phyloP scores from a whole-genome alignment of 768 basidiomycete species.

The Tephrocybe sp. region DNA sequence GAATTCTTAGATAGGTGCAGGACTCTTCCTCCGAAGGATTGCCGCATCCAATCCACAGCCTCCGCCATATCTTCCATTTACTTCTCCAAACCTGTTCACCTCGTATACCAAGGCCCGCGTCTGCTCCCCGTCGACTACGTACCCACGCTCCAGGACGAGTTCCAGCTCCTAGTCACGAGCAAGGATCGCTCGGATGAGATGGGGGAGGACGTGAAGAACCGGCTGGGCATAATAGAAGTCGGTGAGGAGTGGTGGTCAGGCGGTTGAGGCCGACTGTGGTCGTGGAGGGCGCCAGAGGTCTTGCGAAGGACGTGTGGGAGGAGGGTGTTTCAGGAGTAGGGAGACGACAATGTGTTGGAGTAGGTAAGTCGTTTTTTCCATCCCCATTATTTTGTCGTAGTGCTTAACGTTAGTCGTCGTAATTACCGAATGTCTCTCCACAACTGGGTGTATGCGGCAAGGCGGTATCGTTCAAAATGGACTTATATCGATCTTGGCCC shows the following conservation, averaged over 20 bases:
- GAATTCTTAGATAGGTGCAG: conserved; percentile 62
- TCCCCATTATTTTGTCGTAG: neutral
- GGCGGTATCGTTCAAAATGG: conserved; percentile 76
- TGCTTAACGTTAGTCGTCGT: neutral
- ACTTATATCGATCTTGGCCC: no score
- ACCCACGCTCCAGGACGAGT: conserved; percentile 70
- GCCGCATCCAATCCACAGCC: conserved; percentile 48
- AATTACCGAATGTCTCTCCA: conserved; percentile 76
- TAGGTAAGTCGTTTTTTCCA: conserved; percentile 51
- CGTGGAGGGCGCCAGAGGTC: conserved; percentile 61
- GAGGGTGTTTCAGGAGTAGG: conserved; percentile 54
- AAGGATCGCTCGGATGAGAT: conserved; percentile 61
- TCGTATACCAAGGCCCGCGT: conserved; percentile 64
- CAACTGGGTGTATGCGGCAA: conserved; percentile 65
- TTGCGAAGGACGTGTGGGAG: conserved; percentile 69
- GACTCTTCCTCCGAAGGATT: conserved; percentile 30
- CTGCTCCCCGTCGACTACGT: conserved; percentile 44
- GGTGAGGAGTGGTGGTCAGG: conserved; percentile 12
- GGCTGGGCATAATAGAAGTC: conserved; percentile 34
- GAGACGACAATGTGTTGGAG: conserved; percentile 64
- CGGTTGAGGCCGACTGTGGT: conserved; percentile 75
- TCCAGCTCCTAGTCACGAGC: conserved; percentile 66
- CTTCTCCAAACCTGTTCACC: conserved; percentile 56
- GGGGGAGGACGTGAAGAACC: conserved; percentile 41
- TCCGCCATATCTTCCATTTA: conserved; percentile 59